A percentile compares a stretch with the other conserved stretches of the same genome.
These are phyloP conservation scores for Agroathelia rolfsii DNA, from an alignment of 1,284 basidiomycete genomes.

Conservation along the genomic window DNA sequence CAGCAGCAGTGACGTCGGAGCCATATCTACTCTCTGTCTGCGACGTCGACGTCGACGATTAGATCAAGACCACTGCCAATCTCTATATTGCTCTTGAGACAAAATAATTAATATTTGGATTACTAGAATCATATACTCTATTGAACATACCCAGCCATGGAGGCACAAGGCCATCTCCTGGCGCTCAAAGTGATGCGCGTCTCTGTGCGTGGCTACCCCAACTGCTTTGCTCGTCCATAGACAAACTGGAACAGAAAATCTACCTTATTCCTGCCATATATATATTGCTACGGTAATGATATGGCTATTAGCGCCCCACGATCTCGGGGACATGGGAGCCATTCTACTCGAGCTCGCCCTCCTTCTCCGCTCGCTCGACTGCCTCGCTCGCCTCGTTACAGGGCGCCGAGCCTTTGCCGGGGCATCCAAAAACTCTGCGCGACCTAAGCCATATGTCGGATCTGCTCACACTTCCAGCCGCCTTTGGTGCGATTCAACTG, in stretches of 20 bases:
- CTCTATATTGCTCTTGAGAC: too few species aligned
- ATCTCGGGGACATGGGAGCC: conserved; percentile 70
- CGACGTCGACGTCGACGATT: too few species aligned
- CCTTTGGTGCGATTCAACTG: conserved; percentile 72
- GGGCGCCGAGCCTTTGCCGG: conserved; percentile 52
- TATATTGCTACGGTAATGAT: too few species aligned
- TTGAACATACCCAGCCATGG: too few species aligned
- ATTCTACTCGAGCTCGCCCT: conserved; percentile 73
- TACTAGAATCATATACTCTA: too few species aligned
- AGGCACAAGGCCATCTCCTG: conserved; percentile 50
- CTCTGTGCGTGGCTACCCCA: conserved; percentile 44
- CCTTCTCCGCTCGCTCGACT: conserved; percentile 69
- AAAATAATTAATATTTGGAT: too few species aligned
- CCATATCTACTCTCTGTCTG: too few species aligned
- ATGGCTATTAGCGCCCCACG: conserved; percentile 53
- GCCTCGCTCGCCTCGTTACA: conserved; percentile 70
- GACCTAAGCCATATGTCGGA: conserved; percentile 66
- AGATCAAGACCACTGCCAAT: too few species aligned
- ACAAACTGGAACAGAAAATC: conserved; percentile 6
- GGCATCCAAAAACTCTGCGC: conserved; percentile 70
- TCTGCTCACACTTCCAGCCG: conserved; percentile 62
- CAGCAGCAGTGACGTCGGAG: too few species aligned
- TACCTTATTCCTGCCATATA: too few species aligned
- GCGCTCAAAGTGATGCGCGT: conserved; percentile 76
- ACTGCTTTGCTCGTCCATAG: conserved; percentile 1